These are phyloP conservation scores for Heterobasidion irregulare DNA, from an alignment of 1,284 basidiomycete species.

Conservation along the genomic window DNA sequence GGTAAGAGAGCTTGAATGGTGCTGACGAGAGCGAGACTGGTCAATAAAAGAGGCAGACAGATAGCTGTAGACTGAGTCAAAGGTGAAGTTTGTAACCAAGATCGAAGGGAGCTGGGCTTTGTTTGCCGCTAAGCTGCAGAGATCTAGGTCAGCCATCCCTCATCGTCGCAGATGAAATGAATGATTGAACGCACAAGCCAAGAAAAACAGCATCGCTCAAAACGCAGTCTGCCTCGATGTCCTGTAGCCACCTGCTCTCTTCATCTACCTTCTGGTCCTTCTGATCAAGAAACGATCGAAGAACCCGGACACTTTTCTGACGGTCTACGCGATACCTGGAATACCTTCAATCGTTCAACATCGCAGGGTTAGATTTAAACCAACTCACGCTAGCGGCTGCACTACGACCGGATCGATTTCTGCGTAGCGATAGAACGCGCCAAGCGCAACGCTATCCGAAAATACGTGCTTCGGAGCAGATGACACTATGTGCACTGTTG, in stretches of 20 bases:
- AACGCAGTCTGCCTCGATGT: constrained; percentile 48
- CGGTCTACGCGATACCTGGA: constrained; percentile 62
- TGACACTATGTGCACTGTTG: constrained; percentile 51
- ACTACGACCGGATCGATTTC: constrained; percentile 68
- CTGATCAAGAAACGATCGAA: constrained; percentile 46
- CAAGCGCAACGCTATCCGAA: constrained; percentile 45
- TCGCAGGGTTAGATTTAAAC: not conserved
- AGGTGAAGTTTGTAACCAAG: constrained; percentile 74
- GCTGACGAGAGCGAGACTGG: constrained; percentile 15
- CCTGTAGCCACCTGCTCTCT: constrained; percentile 51
- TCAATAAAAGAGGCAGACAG: constrained; percentile 46
- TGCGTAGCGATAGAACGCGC: constrained; percentile 56
- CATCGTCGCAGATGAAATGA: not conserved
- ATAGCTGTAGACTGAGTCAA: constrained; percentile 75
- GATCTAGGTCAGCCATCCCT: not conserved
- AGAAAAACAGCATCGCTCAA: constrained; percentile 74
- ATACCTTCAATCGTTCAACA: not conserved
- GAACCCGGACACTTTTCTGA: constrained; percentile 53
- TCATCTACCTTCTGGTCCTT: constrained; percentile 47
- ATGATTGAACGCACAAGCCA: constrained; percentile 46
- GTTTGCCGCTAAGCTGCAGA: constrained; percentile 55
- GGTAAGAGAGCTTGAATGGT: constrained; percentile 6
- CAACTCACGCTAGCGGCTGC: constrained; percentile 58
- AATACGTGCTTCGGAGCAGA: constrained; percentile 64
- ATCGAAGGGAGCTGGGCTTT: constrained; percentile 54